Conservation (phyloP, 768 basidiomycete genomes). For the Termitomyces sp. region DNA sequence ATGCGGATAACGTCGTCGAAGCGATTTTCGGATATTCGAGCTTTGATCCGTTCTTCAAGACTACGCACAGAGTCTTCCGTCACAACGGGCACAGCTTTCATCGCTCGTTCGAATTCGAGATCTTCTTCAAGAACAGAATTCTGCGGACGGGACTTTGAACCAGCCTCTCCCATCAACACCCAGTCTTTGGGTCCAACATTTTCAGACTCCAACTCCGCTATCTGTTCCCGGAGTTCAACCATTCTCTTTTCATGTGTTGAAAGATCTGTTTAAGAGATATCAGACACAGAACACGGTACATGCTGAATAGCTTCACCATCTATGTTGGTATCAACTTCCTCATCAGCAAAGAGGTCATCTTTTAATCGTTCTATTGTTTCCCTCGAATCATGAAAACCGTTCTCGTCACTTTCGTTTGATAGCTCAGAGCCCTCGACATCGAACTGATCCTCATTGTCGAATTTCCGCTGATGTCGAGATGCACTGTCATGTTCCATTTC, state of each 20-base stretch:
- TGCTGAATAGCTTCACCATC: slow-evolving; percentile 18
- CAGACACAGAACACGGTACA: slow-evolving; percentile 11
- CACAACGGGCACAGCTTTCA: slow-evolving; percentile 81
- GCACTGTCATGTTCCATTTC: background rate
- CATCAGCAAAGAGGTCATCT: slow-evolving; percentile 75
- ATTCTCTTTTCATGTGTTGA: slow-evolving; percentile 81
- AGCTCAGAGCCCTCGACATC: slow-evolving; percentile 15
- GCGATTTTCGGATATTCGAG: slow-evolving; percentile 73
- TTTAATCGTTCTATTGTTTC: slow-evolving; percentile 65
- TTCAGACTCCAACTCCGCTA: slow-evolving; percentile 74
- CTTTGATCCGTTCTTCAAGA: slow-evolving; percentile 89
- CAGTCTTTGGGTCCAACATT: slow-evolving; percentile 90
- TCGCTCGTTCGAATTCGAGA: slow-evolving; percentile 88
- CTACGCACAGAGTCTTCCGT: slow-evolving; percentile 81
- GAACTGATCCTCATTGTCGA: slow-evolving; percentile 18
- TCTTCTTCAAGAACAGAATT: slow-evolving; percentile 92
- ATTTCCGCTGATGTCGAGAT: background rate
- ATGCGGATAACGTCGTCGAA: slow-evolving; percentile 94
- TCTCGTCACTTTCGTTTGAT: slow-evolving; percentile 28
- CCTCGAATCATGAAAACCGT: slow-evolving; percentile 21
- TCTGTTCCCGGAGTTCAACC: slow-evolving; percentile 69
- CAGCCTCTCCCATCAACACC: slow-evolving; percentile 89
- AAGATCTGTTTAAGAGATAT: slow-evolving; percentile 36
- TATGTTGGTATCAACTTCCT: slow-evolving; percentile 38
- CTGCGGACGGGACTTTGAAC: slow-evolving; percentile 74